Evolutionary conservation across 192 early-diverging fungal species (phyloP), one percentile per base, ranked within the genome.

Genomic region (Allomyces arbusculus): DNA sequence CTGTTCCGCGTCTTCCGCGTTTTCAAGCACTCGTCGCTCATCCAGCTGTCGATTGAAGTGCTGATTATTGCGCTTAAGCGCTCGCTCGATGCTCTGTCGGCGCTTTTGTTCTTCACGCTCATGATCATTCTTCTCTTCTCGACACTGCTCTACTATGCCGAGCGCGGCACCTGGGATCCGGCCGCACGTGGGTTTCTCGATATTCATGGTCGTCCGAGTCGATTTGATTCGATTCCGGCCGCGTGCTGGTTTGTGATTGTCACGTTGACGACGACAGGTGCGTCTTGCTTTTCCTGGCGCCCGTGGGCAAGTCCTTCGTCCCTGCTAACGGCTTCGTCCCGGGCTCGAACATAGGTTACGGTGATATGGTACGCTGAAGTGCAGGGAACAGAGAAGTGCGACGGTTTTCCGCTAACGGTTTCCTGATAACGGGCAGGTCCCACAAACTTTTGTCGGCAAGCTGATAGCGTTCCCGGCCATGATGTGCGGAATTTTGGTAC

Each of bases 1-100:
- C 73, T 90, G 11, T 71, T 90, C 62, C 80, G 88, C 23, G 79
- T 90, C 4, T 90, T 90, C 72, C 86, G 86, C 58, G 85, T 84
- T 8, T 90, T 87, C 71, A 87, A 88, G 67, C 87, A 90, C 74
- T 87, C 86, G 63, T 86, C 84, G 55, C 82, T 87, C 14, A 80
- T 90, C 65, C 79, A 87, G 64, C 82, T 90, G 81, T 87, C 87
- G 1, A 87, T 90, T 26, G 88, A 90, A 61, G 88, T 90, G 62
- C 84, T 90, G 82, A 82, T 90, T 66, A 80, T 87, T 19, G 86
- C 88, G 19, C 80, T 88, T 19, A 84, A 84, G 68, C 75, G 87
- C 61, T 85, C 83, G 66, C 76, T 83, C 45, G 88, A 90, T 71
- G 87, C 87, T 0, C 71, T 90, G 23, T 75, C 81, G 43, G 88